Evolutionary conservation across 176 grass and related monocot species (phyloP), one percentile per base, ranked within the genome.

Genomic region (Luzula sylvatica): DNA sequence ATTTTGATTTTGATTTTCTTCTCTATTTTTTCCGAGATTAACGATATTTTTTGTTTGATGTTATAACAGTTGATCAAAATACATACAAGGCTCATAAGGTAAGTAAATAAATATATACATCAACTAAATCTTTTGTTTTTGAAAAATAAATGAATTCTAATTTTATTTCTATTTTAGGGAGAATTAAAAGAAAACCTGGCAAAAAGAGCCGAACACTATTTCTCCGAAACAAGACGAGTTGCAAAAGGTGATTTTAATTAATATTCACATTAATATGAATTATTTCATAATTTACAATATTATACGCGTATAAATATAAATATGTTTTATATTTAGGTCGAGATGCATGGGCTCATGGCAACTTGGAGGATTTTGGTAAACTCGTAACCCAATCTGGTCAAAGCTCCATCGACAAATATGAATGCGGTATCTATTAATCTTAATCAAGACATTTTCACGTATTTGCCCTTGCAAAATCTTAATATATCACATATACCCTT

Each of bases 351-450:
- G 64, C 77, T 53, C 21, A 14, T 68, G 90, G 90, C 60, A 68
- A 89, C 77, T 71, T 96, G 11, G 74, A 86, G 4, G 77, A 86
- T 26, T 82, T 96, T 16, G 81, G 84, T 3, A 38, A 78, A 74
- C 67, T 96, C 29, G 67, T 96, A 20, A 74, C 74, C 44, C 84
- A 72, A 46, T 96, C 84, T 61, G 90, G 90, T 2, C 81, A 51
- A 17, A 96, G 90, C 71, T 96, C 90, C 68, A 82, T 96, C 29
- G 50, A 89, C 7, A 96, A 89, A 15, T 96, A 96, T 20, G 90
- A 96, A 29, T 96, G 90, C 7, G 90, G 90, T 89, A 82, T 38
- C 9, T 35, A 35, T 35, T 35, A 7, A n/a, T n/a, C n/a, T n/a
- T n/a, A n/a, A n/a, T n/a, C n/a, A n/a, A n/a, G n/a, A 7, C 30